Base-by-base conservation (phyloP, 495 filamentous ascomycete genomes). In the Eremomyces bilateralis region DNA sequence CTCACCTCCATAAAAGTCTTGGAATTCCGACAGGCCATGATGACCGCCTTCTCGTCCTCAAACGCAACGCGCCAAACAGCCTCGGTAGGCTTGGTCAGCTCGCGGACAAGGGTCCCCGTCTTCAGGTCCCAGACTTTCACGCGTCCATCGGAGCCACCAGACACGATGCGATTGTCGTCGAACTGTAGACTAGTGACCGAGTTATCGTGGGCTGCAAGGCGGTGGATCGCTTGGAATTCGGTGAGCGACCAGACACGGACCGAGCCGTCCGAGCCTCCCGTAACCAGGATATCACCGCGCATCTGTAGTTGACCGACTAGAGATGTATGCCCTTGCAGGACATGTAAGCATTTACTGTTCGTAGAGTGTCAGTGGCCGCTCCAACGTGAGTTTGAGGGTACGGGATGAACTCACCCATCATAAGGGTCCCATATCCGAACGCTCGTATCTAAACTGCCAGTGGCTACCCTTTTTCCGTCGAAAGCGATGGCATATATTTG, bases 401-500 rank as follows among this genome's bases (percentile, higher is more conserved):
- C 13, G 24, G 21, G 28, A 35, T 42, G 36, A 15, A 54, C 69
- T 57, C 62, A 80, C 76, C 85, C 90, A 46, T 80, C 80, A 16
- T 67, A 64, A 18, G 85, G 83, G 59, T 95, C 82, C 88, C 88
- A 97, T 42, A 97, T 84, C 42, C 88, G 64, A 19, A 97, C 90
- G 49, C 81, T 93, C 1, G 88, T 97, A 53, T 97, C 88, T 39
- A 97, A 61, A 52, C 84, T 94, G 18, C 88, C 88, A 1, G 88
- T 97, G n/a, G 85, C 85, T 31, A 97, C 85, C 34, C 82, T 66
- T 32, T 67, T 65, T 15, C 88, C 88, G 50, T 97, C 88, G 52
- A 93, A 97, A 0, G 88, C 85, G 47, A 97, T 91, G 8, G 88
- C 90, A 48, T 97, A 97, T 36, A 97, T 97, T 46, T 97, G 88